phyloP scores from a whole-genome alignment of 2,329 filamentous ascomycete genomes.

The Emergomyces africanus region DNA sequence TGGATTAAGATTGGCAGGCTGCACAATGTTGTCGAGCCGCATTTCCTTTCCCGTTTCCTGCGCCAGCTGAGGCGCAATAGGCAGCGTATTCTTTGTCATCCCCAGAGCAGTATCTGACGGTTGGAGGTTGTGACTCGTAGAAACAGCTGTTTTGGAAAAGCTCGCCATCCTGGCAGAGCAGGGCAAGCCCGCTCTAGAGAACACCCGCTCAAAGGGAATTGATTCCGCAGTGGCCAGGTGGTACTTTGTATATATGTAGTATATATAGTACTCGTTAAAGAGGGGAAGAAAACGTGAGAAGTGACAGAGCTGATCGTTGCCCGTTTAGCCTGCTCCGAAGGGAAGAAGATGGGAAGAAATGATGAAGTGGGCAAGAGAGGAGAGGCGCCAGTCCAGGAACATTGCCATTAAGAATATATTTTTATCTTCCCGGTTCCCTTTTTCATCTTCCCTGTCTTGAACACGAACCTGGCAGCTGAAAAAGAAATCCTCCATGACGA shows the following conservation, averaged over 20 bases:
- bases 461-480: not conserved
- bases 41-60: not conserved
- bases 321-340: not conserved
- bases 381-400: not conserved
- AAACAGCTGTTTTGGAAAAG: constrained; percentile 16
- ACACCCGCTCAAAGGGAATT: not conserved
- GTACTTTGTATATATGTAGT: not conserved
- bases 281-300: not conserved
- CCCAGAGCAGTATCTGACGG: not conserved
- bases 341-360: not conserved
- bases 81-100: not conserved
- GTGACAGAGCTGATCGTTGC: not conserved
- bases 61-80: not conserved
- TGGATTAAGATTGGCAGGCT: not conserved
- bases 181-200: not conserved
- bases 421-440: too few relatives aligned
- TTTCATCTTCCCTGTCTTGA: not conserved
- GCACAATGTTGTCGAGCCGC: not conserved
- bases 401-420: not conserved
- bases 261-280: not conserved
- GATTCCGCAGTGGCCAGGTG: not conserved
- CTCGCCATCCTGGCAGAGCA: constrained; percentile 19
- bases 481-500: not conserved
- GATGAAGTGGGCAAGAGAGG: not conserved
- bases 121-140: constrained; percentile 17